Percentiles rank a stretch among this genome's conserved stretches.
Evolutionary conservation across 352 stramenopile genomes (phyloP).

Genomic region (Phytophthora parvispora): DNA sequence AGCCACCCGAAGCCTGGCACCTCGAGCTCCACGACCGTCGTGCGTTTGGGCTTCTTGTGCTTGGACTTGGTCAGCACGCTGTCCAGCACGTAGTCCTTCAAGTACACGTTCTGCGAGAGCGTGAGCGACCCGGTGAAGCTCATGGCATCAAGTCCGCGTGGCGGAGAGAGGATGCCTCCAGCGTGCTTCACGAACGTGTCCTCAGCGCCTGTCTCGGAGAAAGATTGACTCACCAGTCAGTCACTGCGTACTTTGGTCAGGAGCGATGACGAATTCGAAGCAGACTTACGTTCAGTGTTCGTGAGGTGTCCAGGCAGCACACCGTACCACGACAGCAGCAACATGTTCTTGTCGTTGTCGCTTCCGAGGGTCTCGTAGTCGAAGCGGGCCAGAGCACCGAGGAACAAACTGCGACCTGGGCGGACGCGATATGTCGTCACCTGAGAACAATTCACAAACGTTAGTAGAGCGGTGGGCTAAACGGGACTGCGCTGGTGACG

Average conservation of each 20-base stretch:
- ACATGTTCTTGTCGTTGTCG: conserved; percentile 58
- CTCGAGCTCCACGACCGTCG: conserved; percentile 81
- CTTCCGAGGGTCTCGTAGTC: conserved; percentile 71
- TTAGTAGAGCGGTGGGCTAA: not conserved
- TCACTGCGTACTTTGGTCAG: not conserved
- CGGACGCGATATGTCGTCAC: conserved; percentile 77
- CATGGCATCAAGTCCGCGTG: conserved; percentile 79
- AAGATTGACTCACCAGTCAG: conserved; percentile 5
- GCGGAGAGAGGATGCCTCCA: conserved; percentile 79
- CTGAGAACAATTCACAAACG: conserved; percentile 28
- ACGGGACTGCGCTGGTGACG: not conserved
- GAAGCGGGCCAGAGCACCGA: conserved; percentile 79
- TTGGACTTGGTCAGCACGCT: conserved; percentile 79
- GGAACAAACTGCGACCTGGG: conserved; percentile 79
- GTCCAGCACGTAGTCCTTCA: conserved; percentile 78
- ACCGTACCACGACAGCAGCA: conserved; percentile 88
- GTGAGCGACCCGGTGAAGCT: conserved; percentile 78
- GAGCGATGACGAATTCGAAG: not conserved
- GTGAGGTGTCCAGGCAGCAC: conserved; percentile 85
- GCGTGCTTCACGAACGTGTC: conserved; percentile 87
- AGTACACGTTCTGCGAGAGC: conserved; percentile 60
- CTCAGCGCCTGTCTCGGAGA: conserved; percentile 52
- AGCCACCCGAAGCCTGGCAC: conserved; percentile 87
- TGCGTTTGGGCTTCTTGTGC: conserved; percentile 85
- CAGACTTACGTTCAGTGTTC: conserved; percentile 79